phyloP scores from a whole-genome alignment of 2,329 filamentous ascomycete species.

The Penicillium glabrum region DNA sequence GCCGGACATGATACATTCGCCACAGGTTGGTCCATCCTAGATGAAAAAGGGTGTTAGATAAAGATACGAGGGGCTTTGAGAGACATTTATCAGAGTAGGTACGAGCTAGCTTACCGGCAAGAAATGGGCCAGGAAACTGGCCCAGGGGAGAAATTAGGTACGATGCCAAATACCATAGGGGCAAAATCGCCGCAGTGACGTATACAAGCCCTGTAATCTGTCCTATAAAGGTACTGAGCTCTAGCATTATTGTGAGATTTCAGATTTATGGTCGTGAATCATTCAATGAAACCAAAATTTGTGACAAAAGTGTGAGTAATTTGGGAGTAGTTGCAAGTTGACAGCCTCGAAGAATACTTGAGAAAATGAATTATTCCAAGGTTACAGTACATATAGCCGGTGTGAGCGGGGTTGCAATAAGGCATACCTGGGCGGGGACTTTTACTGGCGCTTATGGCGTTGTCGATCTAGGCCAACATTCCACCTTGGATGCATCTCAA shows the following conservation, averaged over 20 bases:
- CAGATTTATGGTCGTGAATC: neutral
- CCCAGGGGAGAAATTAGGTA: slow-evolving; percentile 19
- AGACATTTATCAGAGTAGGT: neutral
- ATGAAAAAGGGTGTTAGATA: neutral
- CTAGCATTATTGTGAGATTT: neutral
- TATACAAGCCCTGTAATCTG: neutral
- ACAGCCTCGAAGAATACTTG: neutral
- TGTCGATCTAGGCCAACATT: neutral
- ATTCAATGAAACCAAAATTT: neutral
- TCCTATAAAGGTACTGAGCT: neutral
- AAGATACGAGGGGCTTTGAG: neutral
- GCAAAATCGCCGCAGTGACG: neutral
- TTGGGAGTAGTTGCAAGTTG: neutral
- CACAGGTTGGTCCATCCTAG: slow-evolving; percentile 39
- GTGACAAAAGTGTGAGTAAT: neutral
- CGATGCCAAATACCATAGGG: slow-evolving; percentile 16
- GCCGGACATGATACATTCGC: slow-evolving; percentile 31
- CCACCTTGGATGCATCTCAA: neutral
- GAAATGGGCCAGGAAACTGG: slow-evolving; percentile 20
- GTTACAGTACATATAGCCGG: neutral
- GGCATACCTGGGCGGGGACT: neutral
- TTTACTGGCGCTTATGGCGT: neutral
- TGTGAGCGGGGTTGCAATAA: neutral
- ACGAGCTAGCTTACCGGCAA: slow-evolving; percentile 16
- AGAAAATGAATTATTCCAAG: neutral